Evolutionary conservation across 768 basidiomycete species (phyloP), one percentile per base, ranked within the genome.

Genomic region (Rhizopogon rudus): DNA sequence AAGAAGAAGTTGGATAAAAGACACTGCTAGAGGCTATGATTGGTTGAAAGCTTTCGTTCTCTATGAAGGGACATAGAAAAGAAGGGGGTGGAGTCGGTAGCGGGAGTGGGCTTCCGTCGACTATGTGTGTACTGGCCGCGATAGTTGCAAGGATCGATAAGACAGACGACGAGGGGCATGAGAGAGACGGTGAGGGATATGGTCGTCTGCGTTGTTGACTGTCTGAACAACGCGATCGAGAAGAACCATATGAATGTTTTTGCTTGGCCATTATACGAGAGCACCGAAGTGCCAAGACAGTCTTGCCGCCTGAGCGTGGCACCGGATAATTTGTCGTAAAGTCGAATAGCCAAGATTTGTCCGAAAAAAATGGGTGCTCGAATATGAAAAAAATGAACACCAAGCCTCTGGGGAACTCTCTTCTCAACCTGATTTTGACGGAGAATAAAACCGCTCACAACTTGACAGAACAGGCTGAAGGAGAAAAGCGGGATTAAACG

Each of bases 21-120:
- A 28, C 17, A 33, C 43, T 53, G 8, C 2, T 16, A 1, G 40
- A 8, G 20, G 52, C 14, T 44, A 10, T 6, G 35, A 51, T 13
- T 43, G 43, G 1, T 31, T 53, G 20, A 48, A 40, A 14, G 60
- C 31, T 40, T 39, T 69, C 56, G 44, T 56, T 56, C 33, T 64
- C 67, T 58, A 80, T 65, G 20, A 73, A 75, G 1, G 84, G 86
- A 57, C 84, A 87, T 42, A 86, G 77, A 60, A 87, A 87, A 51
- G 75, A 59, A n/a, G 78, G 83, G 1, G 83, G 82, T 0, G 65
- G 25, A 25, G 25, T 61, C 12, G 62, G 67, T 49, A 51, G 17
- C 4, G 67, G 61, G 17, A 74, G 67, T 7, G 84, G 83, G 55
- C 74, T 74, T 45, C 75, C 80, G 62, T 77, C 68, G 40, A 70